A percentile compares a stretch with the other conserved stretches of the same genome.
phyloP scores from a whole-genome alignment of 78 protist species.

The Dictyostelium capitatum region DNA sequence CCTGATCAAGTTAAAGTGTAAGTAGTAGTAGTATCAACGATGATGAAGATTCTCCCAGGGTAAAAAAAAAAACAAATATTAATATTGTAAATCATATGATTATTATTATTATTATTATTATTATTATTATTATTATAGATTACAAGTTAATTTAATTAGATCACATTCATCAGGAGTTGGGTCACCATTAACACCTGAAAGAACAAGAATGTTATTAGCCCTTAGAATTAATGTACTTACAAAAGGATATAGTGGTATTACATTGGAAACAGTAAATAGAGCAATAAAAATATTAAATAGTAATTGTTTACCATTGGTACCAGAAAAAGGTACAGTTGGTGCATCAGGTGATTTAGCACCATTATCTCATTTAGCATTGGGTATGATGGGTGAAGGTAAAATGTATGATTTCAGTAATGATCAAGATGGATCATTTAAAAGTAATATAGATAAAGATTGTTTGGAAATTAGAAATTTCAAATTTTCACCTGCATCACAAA shows the following conservation, averaged over 20 bases:
- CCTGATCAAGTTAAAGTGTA: slow-evolving; percentile 61
- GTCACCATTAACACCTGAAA: slow-evolving; percentile 87
- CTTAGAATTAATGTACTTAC: slow-evolving; percentile 91
- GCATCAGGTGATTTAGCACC: slow-evolving; percentile 97
- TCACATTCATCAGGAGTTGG: slow-evolving; percentile 96
- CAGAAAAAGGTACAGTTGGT: slow-evolving; percentile 95
- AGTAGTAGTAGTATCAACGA: neutral
- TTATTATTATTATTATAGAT: slow-evolving; percentile 10
- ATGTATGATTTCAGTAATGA: slow-evolving; percentile 69
- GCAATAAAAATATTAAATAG: slow-evolving; percentile 84
- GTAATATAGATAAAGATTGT: neutral
- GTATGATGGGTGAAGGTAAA: slow-evolving; percentile 88
- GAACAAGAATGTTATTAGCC: slow-evolving; percentile 88
- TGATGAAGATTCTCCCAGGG: neutral
- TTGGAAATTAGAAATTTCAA: slow-evolving; percentile 17
- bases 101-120: slow-evolving; percentile 5
- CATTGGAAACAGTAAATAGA: slow-evolving; percentile 79
- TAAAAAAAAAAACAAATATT: neutral
- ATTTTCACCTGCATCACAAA: slow-evolving; percentile 18
- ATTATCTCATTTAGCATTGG: slow-evolving; percentile 94
- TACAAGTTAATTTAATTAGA: slow-evolving; percentile 93
- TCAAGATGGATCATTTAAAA: neutral
- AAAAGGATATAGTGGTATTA: slow-evolving; percentile 87
- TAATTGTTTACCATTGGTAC: slow-evolving; percentile 87
- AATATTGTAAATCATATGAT: neutral